Evolutionary conservation across 495 filamentous ascomycete genomes (phyloP), one percentile per base, ranked within the genome.

Genomic region (Rhypophila decipiens): DNA sequence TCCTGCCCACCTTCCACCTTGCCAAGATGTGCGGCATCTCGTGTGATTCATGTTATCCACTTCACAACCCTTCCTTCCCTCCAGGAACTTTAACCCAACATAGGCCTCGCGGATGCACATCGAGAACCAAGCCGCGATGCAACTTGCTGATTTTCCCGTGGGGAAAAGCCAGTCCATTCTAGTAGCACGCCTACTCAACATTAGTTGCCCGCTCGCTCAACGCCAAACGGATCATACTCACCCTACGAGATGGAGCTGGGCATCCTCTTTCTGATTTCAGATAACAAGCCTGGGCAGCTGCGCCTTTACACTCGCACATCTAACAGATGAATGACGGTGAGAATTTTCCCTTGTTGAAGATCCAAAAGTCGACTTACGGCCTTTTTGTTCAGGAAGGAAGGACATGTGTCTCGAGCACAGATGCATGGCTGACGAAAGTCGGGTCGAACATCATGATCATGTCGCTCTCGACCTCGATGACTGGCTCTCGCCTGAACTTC

Each of bases 301-400:
- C 37, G 11, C 23, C 46, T 33, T 49, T 46, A 38, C 53, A 56
- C 22, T 50, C 41, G 39, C 53, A 53, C 31, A 56, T 27, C 53
- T 56, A 18, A 11, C 7, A 7, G 27, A 31, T 13, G 7, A 31
- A n/a, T n/a, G n/a, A n/a, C n/a, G n/a, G n/a, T n/a, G n/a, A 24
- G 21, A 19, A 11, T 13, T n/a, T 10, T 29, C 5, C n/a, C 45
- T 38, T 12, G 31, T 35, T 3, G 9, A 10, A 5, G 15, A 19
- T 5, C 17, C 9, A 34, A 20, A 18, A 11, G 20, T 3, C 1
- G 34, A 49, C 53, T 40, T 43, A 52, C 53, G 4, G 49, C 34
- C 24, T 52, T 56, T 20, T 35, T 15, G 27, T 22, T 52, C 27
- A 56, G 27, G 39, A 52, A 49, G 8, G 49, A 34, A 2, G 49